Conservation (phyloP, 306 rosid species). For the Calophaca sinica region DNA sequence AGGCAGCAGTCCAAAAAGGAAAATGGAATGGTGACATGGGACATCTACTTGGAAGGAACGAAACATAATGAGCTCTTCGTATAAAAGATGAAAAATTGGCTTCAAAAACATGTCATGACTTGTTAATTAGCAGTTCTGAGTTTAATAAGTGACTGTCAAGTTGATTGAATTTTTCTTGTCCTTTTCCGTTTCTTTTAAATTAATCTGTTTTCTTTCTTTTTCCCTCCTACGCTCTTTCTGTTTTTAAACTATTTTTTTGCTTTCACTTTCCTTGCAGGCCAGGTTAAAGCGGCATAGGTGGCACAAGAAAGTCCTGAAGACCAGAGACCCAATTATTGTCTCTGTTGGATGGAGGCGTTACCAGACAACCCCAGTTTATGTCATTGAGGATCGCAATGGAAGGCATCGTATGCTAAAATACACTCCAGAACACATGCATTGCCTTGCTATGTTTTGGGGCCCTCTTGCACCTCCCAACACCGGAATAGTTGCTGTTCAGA, state of each 20-base stretch:
- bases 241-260: neutral
- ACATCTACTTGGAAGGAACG: conserved; percentile 9
- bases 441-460: conserved; percentile 95
- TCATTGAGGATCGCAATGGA: conserved; percentile 85
- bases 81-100: conserved; percentile 22
- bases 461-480: conserved; percentile 95
- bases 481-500: conserved; percentile 90
- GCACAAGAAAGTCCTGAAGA: conserved; percentile 91
- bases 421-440: conserved; percentile 95
- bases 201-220: neutral
- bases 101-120: conserved; percentile 29
- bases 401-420: conserved; percentile 95
- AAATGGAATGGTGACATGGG: conserved; percentile 34
- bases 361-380: conserved; percentile 91
- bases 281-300: conserved; percentile 93
- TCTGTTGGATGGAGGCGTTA: conserved; percentile 98
- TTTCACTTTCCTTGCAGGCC: conserved; percentile 60
- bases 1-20: neutral
- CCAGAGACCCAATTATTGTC: conserved; percentile 86
- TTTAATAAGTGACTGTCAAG: neutral
- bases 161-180: conserved; percentile 1
- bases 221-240: neutral
- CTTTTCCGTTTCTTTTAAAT: conserved; percentile 15
- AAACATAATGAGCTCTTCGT: conserved; percentile 6
- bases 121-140: conserved; percentile 12